A percentile compares a stretch with the other conserved stretches of the same genome.
Conservation (phyloP, 2,329 filamentous ascomycete genomes). For the Colletotrichum tofieldiae region DNA sequence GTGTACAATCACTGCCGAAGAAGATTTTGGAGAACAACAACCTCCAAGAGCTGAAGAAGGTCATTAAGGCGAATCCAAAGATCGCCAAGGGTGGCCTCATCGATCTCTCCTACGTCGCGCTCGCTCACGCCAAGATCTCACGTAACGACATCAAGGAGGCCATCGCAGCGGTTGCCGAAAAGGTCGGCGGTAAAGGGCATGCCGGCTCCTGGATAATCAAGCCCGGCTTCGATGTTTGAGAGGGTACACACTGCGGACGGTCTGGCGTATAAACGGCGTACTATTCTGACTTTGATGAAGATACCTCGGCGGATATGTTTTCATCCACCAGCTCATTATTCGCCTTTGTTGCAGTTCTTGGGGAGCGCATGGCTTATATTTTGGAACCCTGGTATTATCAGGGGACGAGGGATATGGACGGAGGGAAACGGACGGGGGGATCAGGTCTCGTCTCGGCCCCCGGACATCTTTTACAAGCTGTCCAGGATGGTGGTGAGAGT, state of each 20-base stretch:
- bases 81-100: constrained; percentile 43
- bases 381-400: not conserved
- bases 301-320: constrained; percentile 32
- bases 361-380: constrained; percentile 11
- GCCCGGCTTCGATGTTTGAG: constrained; percentile 23
- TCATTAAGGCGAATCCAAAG: constrained; percentile 49
- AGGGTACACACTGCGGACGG: not conserved
- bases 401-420: not conserved
- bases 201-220: constrained; percentile 34
- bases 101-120: constrained; percentile 40
- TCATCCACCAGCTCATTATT: constrained; percentile 8
- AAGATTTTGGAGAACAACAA: constrained; percentile 48
- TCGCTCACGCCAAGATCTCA: constrained; percentile 42
- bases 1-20: constrained; percentile 27
- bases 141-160: constrained; percentile 42
- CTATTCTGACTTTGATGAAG: constrained; percentile 35
- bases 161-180: constrained; percentile 35
- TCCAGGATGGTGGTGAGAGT: not conserved
- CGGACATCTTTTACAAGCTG: constrained; percentile 2
- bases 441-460: not conserved
- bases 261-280: constrained; percentile 28
- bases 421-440: not conserved
- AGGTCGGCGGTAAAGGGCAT: constrained; percentile 28
- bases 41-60: constrained; percentile 59
- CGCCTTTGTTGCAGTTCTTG: constrained; percentile 20